Evolutionary conservation across 2,329 filamentous ascomycete species (phyloP), one percentile per base, ranked within the genome.

Genomic region (Alternaria consortialis): DNA sequence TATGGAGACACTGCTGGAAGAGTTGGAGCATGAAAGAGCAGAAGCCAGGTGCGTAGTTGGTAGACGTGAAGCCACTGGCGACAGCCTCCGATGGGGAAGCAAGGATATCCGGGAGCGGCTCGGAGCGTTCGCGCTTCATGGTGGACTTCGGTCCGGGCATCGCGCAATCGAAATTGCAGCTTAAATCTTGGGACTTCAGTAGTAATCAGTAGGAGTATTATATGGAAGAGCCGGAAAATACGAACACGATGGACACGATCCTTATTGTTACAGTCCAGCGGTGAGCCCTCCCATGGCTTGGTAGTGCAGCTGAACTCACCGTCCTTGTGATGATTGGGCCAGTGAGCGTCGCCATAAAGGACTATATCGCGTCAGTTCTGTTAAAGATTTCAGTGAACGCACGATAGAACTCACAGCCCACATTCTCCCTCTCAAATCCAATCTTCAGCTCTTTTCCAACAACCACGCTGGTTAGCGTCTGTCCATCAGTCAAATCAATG

Each of bases 21-120:
- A 58, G 56, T 51, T 58, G 56, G 39, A 58, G 48, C 2, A 47
- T 44, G 56, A 53, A 58, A 25, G 20, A 39, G 40, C 56, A 53
- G 34, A 34, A 37, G 6, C 47, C 56, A 6, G 50, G 56, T 3
- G 48, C 46, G 29, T 60, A 56, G 37, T 47, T 9, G 7, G 9
- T 31, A n/a, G 40, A 32, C 5, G 58, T 23, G 11, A n/a, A n/a
- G 34, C 39, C 53, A n/a, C 13, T 31, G 7, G 13, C 52, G 17
- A 46, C 46, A 27, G 46, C 51, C 17, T n/a, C 44, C 8, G 15
- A 11, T 2, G 44, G 43, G 7, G 31, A 31, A 1, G 53, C 12
- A 34, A 48, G 31, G 2, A 34, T 48, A 1, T 48, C 46, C 8
- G 46, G 46, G 20, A 36, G 12, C 17, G 17, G 29, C 13, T 36